These are phyloP conservation scores for Nemania diffusa DNA, from an alignment of 2,329 filamentous ascomycete genomes.

Conservation along the genomic window DNA sequence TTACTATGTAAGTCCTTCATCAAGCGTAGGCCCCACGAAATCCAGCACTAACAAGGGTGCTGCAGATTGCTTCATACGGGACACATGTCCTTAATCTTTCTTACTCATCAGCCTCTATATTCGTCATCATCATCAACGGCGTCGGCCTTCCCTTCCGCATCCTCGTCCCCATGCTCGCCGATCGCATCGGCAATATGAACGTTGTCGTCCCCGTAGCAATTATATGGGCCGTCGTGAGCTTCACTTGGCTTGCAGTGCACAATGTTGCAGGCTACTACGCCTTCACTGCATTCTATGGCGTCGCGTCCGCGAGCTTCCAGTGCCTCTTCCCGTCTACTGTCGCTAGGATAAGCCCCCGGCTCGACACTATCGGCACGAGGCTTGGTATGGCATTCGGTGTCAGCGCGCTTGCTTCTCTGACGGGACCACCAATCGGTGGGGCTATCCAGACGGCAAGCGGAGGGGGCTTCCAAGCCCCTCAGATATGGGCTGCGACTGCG, in stretches of 20 bases:
- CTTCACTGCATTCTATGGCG: constrained; percentile 51
- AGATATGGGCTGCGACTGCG: constrained; percentile 50
- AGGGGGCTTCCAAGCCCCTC: constrained; percentile 45
- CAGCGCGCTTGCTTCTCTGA: constrained; percentile 52
- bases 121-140: constrained; percentile 55
- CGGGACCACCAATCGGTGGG: constrained; percentile 55
- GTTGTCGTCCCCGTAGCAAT: constrained; percentile 47
- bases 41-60: neutral
- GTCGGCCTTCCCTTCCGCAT: constrained; percentile 54
- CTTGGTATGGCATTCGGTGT: constrained; percentile 57
- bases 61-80: constrained; percentile 50
- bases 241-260: constrained; percentile 54
- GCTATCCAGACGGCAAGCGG: constrained; percentile 46
- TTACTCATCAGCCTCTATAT: constrained; percentile 49
- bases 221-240: constrained; percentile 49
- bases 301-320: constrained; percentile 52
- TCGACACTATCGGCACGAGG: constrained; percentile 54
- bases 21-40: neutral
- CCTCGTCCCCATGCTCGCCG: constrained; percentile 51
- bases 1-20: constrained; percentile 52
- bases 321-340: constrained; percentile 54
- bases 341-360: constrained; percentile 53
- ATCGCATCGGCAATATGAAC: constrained; percentile 52
- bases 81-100: constrained; percentile 49
- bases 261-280: constrained; percentile 50